phyloP scores from a whole-genome alignment of 1,139 yeast genomes.

The Candida mesenterica region DNA sequence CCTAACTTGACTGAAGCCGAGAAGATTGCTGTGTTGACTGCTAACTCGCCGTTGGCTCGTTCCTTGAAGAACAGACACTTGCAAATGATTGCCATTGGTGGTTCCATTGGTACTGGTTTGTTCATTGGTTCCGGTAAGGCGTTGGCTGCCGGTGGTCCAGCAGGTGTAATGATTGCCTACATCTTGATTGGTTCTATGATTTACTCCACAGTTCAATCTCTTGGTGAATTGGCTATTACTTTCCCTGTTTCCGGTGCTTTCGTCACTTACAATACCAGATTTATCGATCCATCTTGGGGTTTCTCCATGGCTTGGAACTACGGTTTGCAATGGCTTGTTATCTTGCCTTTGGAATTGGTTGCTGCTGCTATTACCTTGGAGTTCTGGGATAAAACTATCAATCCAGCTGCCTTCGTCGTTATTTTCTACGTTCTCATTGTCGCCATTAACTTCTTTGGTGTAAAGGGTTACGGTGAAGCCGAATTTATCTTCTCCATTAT shows the following conservation, averaged over 20 bases:
- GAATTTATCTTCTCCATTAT: conserved; percentile 39
- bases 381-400: conserved; percentile 31
- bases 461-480: conserved; percentile 45
- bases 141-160: conserved; percentile 75
- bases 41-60: conserved; percentile 68
- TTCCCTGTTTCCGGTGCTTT: conserved; percentile 83
- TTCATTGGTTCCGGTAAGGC: conserved; percentile 76
- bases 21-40: conserved; percentile 62
- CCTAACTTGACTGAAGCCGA: conserved; percentile 67
- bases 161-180: conserved; percentile 69
- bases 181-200: conserved; percentile 67
- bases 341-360: conserved; percentile 71
- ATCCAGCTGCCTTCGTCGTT: conserved; percentile 41
- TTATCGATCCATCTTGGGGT: conserved; percentile 76
- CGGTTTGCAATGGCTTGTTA: conserved; percentile 75
- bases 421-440: conserved; percentile 37
- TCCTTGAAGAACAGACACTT: conserved; percentile 63
- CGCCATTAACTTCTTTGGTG: conserved; percentile 37
- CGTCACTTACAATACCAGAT: conserved; percentile 65
- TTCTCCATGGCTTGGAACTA: conserved; percentile 81
- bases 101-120: conserved; percentile 80
- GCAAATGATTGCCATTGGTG: conserved; percentile 87
- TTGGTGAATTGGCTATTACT: conserved; percentile 79
- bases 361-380: conserved; percentile 48
- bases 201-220: conserved; percentile 75